These are phyloP conservation scores for Puccinia polysora DNA, from an alignment of 1,284 basidiomycete genomes.

Conservation along the genomic window DNA sequence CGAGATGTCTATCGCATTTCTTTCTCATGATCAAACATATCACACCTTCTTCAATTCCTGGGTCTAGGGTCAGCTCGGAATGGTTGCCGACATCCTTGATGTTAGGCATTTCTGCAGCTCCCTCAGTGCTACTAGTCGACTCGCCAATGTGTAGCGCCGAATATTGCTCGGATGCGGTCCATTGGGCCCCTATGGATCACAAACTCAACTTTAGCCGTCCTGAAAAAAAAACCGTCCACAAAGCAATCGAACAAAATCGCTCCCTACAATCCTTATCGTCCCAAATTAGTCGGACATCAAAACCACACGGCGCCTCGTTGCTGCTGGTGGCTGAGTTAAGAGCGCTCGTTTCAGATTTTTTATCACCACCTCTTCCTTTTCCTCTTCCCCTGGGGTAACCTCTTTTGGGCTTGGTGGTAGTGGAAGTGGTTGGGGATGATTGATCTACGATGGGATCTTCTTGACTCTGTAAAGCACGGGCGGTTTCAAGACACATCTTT, in stretches of 20 bases:
- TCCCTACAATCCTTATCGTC: slow-evolving; percentile 40
- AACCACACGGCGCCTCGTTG: slow-evolving; percentile 40
- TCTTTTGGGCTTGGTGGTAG: slow-evolving; percentile 19
- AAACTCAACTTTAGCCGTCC: background rate
- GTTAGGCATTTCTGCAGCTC: background rate
- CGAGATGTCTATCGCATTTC: slow-evolving; percentile 39
- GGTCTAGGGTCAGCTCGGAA: background rate
- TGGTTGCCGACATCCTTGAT: background rate
- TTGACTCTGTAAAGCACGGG: slow-evolving; percentile 33
- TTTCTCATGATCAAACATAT: slow-evolving; percentile 42
- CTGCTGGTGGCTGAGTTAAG: slow-evolving; percentile 27
- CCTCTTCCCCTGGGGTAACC: slow-evolving; percentile 8
- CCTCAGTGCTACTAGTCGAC: background rate
- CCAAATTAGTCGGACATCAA: slow-evolving; percentile 42
- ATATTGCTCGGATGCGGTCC: slow-evolving; percentile 32
- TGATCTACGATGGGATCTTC: slow-evolving; percentile 9
- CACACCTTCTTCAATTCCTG: slow-evolving; percentile 33
- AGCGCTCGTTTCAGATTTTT: slow-evolving; percentile 20
- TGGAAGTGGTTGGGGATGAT: background rate
- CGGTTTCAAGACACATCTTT: slow-evolving; percentile 40
- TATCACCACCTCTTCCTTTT: slow-evolving; percentile 14
- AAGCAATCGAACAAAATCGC: slow-evolving; percentile 1
- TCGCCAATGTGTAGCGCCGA: background rate
- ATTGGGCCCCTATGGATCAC: slow-evolving; percentile 18
- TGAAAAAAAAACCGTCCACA: background rate